These are phyloP conservation scores for Cryptosporidium muris DNA, from an alignment of 169 alveolate species.

Conservation along the genomic window DNA sequence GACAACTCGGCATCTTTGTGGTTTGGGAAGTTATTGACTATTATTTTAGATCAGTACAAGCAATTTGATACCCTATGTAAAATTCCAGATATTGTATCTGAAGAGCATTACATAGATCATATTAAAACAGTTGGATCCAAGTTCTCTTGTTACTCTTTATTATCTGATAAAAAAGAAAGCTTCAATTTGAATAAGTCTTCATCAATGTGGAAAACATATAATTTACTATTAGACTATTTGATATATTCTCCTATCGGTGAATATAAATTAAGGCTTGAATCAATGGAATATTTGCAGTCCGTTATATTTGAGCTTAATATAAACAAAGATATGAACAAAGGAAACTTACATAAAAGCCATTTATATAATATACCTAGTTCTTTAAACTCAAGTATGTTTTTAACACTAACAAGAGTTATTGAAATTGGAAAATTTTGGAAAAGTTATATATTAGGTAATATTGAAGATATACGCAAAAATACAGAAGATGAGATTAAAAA, in stretches of 20 bases:
- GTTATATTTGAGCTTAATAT: background rate
- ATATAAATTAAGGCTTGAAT: slow-evolving; percentile 16
- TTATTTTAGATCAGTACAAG: background rate
- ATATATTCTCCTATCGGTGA: slow-evolving; percentile 27
- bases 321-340: too few species aligned
- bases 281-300: slow-evolving; percentile 8
- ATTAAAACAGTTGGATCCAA: background rate
- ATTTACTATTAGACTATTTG: slow-evolving; percentile 18
- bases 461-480: background rate
- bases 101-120: too few species aligned
- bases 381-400: background rate
- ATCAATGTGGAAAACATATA: background rate
- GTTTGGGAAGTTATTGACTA: slow-evolving; percentile 22
- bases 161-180: too few species aligned
- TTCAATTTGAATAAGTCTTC: too few species aligned
- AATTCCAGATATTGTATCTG: too few species aligned
- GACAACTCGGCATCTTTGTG: slow-evolving; percentile 31
- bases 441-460: slow-evolving; percentile 1
- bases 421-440: background rate
- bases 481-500: slow-evolving; percentile 11
- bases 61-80: too few species aligned
- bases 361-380: background rate
- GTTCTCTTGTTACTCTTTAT: too few species aligned
- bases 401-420: background rate
- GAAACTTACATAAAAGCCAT: background rate